Conservation (phyloP, 2,329 filamentous ascomycete species). For the Sporothrix euskadiensis region DNA sequence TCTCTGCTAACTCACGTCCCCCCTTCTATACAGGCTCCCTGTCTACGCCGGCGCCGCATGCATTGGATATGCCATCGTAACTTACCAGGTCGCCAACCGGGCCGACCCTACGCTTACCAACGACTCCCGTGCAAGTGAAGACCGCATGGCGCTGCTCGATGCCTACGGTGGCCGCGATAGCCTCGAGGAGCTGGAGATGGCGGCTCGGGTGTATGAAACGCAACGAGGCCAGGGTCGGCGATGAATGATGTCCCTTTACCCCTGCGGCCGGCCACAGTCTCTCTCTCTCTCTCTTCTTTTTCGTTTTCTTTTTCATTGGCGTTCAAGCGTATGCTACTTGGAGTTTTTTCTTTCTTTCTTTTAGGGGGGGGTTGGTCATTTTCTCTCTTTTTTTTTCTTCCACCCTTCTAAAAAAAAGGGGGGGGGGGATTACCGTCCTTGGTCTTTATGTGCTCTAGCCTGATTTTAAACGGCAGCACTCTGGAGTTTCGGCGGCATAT, state of each 20-base stretch:
- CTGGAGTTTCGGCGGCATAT: not conserved
- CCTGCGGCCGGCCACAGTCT: not conserved
- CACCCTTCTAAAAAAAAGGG: too few relatives aligned
- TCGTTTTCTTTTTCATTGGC: not conserved
- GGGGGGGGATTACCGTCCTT: too few relatives aligned
- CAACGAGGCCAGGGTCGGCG: constrained; percentile 30
- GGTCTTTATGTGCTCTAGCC: not conserved
- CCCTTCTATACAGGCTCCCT: constrained; percentile 23
- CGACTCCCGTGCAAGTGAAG: constrained; percentile 9
- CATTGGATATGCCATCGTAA: constrained; percentile 27
- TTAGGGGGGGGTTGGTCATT: too few relatives aligned
- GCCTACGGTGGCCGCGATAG: constrained; percentile 40
- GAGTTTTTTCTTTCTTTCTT: not conserved
- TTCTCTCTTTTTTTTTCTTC: not conserved
- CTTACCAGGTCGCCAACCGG: constrained; percentile 12
- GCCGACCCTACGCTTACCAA: constrained; percentile 25
- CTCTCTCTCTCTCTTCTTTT: too few relatives aligned
- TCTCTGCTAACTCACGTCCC: not conserved
- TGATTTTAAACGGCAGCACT: too few relatives aligned
- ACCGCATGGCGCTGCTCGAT: constrained; percentile 34
- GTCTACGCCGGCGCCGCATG: constrained; percentile 23
- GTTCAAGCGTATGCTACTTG: not conserved
- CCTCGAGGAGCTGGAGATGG: constrained; percentile 39
- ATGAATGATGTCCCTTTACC: constrained; percentile 3
- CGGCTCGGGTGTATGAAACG: constrained; percentile 38